phyloP scores from a whole-genome alignment of 768 basidiomycete species.

The Gautieria morchelliformis region DNA sequence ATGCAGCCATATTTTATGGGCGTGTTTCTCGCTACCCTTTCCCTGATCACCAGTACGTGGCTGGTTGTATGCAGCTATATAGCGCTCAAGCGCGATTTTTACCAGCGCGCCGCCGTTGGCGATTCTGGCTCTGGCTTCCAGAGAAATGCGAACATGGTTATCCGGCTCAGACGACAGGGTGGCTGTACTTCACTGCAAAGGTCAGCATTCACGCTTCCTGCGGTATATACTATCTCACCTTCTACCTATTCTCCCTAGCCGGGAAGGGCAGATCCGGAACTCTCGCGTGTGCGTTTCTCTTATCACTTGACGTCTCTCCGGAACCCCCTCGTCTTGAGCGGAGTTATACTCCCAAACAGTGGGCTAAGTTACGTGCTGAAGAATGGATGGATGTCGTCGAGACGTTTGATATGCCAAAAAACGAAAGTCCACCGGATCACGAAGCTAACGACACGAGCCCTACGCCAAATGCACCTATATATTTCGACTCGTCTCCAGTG shows the following conservation, averaged over 20 bases:
- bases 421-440: constrained; percentile 18
- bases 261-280: constrained; percentile 84
- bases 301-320: constrained; percentile 43
- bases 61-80: background rate
- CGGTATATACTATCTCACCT: background rate
- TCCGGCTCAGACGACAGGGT: constrained; percentile 54
- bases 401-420: constrained; percentile 29
- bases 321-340: constrained; percentile 38
- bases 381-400: constrained; percentile 32
- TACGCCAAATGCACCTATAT: background rate
- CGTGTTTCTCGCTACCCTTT: constrained; percentile 80
- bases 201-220: constrained; percentile 22
- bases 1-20: constrained; percentile 54
- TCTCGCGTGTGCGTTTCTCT: constrained; percentile 73
- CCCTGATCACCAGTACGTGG: constrained; percentile 78
- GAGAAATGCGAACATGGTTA: constrained; percentile 71
- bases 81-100: background rate
- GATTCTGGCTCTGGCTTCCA: constrained; percentile 58
- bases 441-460: background rate
- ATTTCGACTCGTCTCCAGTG: background rate
- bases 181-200: constrained; percentile 84
- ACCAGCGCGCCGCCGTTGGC: constrained; percentile 67
- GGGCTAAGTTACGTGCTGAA: constrained; percentile 38
- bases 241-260: constrained; percentile 29
- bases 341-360: constrained; percentile 37